phyloP scores from a whole-genome alignment of 2,329 filamentous ascomycete species.

The Geosmithia flava region DNA sequence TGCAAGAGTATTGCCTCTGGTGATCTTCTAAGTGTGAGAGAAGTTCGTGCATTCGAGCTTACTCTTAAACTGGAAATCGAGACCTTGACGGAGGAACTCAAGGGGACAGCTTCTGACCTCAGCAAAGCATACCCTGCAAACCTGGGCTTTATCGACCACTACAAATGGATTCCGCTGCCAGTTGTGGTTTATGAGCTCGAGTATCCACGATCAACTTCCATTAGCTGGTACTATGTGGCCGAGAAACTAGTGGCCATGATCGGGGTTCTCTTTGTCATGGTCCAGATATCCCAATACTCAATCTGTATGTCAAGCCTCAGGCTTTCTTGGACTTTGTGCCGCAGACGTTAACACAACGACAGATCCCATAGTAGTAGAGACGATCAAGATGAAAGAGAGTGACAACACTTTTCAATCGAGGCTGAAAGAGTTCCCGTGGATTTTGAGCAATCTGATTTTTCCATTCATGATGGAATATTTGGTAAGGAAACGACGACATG shows the following conservation, averaged over 20 bases:
- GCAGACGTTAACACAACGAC: neutral
- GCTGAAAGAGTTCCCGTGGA: constrained; percentile 58
- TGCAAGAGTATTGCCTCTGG: constrained; percentile 49
- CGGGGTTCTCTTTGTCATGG: constrained; percentile 67
- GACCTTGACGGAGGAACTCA: constrained; percentile 50
- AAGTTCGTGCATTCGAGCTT: constrained; percentile 50
- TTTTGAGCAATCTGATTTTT: constrained; percentile 64
- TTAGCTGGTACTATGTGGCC: constrained; percentile 63
- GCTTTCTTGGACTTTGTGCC: neutral
- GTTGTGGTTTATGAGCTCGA: constrained; percentile 71
- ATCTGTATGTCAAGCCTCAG: constrained; percentile 36
- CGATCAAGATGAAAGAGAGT: constrained; percentile 53
- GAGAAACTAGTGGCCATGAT: constrained; percentile 62
- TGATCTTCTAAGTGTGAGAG: constrained; percentile 45
- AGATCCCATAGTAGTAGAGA: constrained; percentile 58
- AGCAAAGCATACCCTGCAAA: constrained; percentile 54
- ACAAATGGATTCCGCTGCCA: constrained; percentile 63
- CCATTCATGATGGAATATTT: constrained; percentile 71
- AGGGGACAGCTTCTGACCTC: constrained; percentile 42
- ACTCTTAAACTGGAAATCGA: constrained; percentile 57
- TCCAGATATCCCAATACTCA: constrained; percentile 62
- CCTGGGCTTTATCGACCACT: constrained; percentile 50
- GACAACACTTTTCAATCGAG: constrained; percentile 48
- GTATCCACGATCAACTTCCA: constrained; percentile 55
- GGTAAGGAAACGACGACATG: constrained; percentile 10